Evolutionary conservation across 805 yeast species (phyloP).

Genomic region (Metschnikowia chrysomelidarum): DNA sequence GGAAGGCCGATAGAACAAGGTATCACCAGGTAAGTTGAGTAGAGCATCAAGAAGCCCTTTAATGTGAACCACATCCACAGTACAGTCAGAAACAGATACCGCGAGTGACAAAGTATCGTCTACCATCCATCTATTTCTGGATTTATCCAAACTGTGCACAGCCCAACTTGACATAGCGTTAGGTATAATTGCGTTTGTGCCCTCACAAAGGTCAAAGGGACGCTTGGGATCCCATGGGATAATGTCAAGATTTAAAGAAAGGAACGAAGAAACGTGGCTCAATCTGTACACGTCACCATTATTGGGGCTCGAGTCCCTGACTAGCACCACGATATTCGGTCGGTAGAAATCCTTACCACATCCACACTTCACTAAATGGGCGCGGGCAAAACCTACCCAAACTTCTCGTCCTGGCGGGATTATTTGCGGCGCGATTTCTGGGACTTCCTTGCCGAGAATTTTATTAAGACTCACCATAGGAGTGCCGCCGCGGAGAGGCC

Average conservation of each 20-base stretch:
- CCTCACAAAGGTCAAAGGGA: constrained; percentile 27
- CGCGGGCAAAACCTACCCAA: constrained; percentile 48
- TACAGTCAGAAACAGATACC: constrained; percentile 36
- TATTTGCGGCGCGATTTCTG: not conserved
- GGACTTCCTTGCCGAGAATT: not conserved
- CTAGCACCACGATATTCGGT: constrained; percentile 41
- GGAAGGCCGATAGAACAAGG: constrained; percentile 5
- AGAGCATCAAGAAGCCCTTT: constrained; percentile 22
- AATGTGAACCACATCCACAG: constrained; percentile 34
- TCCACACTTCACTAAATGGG: constrained; percentile 43
- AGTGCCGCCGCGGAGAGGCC: constrained; percentile 27
- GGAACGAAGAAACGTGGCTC: constrained; percentile 31
- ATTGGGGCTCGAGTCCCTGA: constrained; percentile 21
- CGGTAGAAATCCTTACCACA: constrained; percentile 45
- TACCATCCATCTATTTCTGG: constrained; percentile 10
- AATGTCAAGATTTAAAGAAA: constrained; percentile 32
- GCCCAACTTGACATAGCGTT: constrained; percentile 47
- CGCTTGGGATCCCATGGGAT: constrained; percentile 36
- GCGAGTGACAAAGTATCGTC: constrained; percentile 33
- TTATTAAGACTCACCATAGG: constrained; percentile 16
- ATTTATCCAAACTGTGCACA: constrained; percentile 5
- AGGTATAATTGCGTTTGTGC: constrained; percentile 43
- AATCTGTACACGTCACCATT: constrained; percentile 21
- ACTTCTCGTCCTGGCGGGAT: constrained; percentile 34
- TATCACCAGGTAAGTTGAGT: constrained; percentile 9